These are phyloP conservation scores for Lachnellula subtilissima DNA, from an alignment of 2,329 filamentous ascomycete species.

Conservation along the genomic window DNA sequence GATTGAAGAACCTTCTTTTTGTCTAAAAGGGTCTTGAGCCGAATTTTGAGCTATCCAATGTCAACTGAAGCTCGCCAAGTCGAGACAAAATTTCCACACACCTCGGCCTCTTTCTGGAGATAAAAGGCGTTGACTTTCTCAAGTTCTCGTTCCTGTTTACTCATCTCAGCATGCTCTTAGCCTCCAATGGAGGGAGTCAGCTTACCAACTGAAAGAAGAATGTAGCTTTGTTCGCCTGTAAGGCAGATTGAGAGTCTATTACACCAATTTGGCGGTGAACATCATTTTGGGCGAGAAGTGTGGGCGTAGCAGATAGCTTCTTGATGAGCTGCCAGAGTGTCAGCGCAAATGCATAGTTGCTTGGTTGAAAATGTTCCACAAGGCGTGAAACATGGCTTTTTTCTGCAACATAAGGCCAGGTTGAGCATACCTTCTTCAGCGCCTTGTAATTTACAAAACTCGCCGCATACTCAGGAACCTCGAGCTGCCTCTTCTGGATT, in stretches of 20 bases:
- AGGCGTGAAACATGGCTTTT: constrained; percentile 18
- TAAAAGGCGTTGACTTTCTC: constrained; percentile 99
- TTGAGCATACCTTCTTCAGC: constrained; percentile 77
- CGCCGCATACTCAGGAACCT: constrained; percentile 97
- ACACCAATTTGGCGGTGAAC: constrained; percentile 41
- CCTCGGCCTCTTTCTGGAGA: constrained; percentile 95
- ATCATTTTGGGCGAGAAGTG: constrained; percentile 72
- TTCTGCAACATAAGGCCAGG: not conserved
- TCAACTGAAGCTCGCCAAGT: constrained; percentile 5
- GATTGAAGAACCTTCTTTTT: constrained; percentile 91
- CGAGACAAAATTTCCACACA: constrained; percentile 41
- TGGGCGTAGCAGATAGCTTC: constrained; percentile 88
- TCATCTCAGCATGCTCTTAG: constrained; percentile 36
- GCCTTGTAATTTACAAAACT: constrained; percentile 99
- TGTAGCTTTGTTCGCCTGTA: constrained; percentile 95
- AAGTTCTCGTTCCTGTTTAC: constrained; percentile 79
- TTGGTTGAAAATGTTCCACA: not conserved
- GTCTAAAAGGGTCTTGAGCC: constrained; percentile 85
- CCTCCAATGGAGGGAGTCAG: constrained; percentile 15
- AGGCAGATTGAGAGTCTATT: constrained; percentile 75
- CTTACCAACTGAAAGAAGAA: constrained; percentile 97
- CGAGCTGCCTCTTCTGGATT: constrained; percentile 97
- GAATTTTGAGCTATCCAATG: constrained; percentile 71
- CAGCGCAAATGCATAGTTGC: constrained; percentile 21
- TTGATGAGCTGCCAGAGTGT: constrained; percentile 77